Base-by-base conservation (phyloP, 163 green algal species). In the Scenedesmus sp. region DNA sequence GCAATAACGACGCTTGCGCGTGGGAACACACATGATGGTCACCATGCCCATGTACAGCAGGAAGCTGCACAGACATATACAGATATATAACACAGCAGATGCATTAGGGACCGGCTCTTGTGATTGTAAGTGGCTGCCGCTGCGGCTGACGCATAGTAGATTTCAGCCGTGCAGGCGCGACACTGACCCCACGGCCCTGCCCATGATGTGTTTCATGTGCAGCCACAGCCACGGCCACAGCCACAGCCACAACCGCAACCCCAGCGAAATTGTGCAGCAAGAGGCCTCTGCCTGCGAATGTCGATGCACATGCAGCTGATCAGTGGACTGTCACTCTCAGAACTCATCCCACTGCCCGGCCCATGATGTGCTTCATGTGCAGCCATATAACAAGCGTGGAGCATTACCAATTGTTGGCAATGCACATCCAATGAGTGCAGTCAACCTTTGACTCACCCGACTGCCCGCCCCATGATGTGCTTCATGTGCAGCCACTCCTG, bases 381-480 rank as follows among this genome's bases (percentile, higher is more conserved):
- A 99, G 95, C 97, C 97, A 99, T 5, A 70, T 4, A 13, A 18
- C 62, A 70, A 70, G 62, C 62, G 59, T 64, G 59, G 59, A 64
- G 7, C 59, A 64, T 8, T 10, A 64, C 8, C 59, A 64, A 64
- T 64, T 64, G 8, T 8, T 15, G 0, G 59, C 59, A 15, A 10
- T 64, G 59, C 16, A 70, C 10, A 13, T 70, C 10, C 62, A 70
- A 70, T 13, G 9, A 7, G 99, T 94, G 62, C 62, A 70, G 18
- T 10, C 62, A 10, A 23, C 62, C 62, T 10, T 13, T 23, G 2
- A 20, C 96, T 94, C 92, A 99, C 96, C 97, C 98, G 3, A 99
- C 95, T 9, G 98, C 97, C 70, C 97, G 94, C 2, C 98, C 98
- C 95, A 99, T 98, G 91, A 99, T 98, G 95, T 99, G 98, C 4